Conservation (phyloP, 768 basidiomycete genomes). For the Phaeotremella fagi region DNA sequence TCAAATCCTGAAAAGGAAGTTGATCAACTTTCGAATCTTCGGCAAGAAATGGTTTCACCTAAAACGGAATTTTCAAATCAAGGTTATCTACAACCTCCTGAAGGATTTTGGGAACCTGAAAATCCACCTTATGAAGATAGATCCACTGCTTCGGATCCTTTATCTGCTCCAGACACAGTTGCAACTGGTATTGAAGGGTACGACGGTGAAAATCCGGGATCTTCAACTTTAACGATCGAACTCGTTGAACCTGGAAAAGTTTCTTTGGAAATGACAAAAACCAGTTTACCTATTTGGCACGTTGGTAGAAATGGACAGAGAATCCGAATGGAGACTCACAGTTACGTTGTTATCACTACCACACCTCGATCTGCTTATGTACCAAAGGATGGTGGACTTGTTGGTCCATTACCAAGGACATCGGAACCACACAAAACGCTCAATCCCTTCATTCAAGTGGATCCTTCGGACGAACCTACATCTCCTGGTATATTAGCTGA, state of each 20-base stretch:
- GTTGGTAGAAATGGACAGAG: not conserved
- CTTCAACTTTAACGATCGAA: slow-evolving; percentile 20
- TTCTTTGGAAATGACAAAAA: slow-evolving; percentile 34
- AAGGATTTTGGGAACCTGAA: slow-evolving; percentile 38
- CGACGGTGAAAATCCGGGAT: slow-evolving; percentile 9
- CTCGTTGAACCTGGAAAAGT: slow-evolving; percentile 19
- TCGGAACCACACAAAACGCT: not conserved
- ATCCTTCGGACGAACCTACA: not conserved
- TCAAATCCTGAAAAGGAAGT: not conserved
- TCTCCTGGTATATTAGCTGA: too few species aligned
- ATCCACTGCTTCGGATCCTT: slow-evolving; percentile 10
- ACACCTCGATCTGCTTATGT: slow-evolving; percentile 22
- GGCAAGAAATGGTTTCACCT: not conserved
- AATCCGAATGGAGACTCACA: slow-evolving; percentile 18
- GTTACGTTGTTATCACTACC: slow-evolving; percentile 36
- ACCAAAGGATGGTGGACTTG: not conserved
- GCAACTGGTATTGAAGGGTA: slow-evolving; percentile 13
- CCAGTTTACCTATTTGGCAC: slow-evolving; percentile 23
- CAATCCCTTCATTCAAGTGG: not conserved
- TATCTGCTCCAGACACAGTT: slow-evolving; percentile 9
- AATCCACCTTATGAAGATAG: slow-evolving; percentile 29
- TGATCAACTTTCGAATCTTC: not conserved
- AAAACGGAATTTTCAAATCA: not conserved
- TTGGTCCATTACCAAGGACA: too few species aligned
- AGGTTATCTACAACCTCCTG: slow-evolving; percentile 5